Evolutionary conservation across 176 grass and related monocot genomes (phyloP).

Genomic region (Musa beccarii): DNA sequence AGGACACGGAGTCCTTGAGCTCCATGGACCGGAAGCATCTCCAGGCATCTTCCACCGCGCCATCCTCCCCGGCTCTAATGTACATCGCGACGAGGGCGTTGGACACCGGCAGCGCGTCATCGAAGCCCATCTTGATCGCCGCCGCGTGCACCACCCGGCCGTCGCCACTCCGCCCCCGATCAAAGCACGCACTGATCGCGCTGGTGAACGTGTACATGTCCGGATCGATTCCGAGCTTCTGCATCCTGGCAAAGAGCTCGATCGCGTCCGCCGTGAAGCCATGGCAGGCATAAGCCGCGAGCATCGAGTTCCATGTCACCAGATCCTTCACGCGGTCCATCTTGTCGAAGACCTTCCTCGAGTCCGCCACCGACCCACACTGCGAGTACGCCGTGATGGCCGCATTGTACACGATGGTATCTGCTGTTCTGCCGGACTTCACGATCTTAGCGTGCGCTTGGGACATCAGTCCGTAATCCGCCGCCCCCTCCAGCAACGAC

Average conservation of each 20-base stretch:
- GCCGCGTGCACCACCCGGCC: slow-evolving; percentile 38
- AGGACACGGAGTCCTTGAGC: slow-evolving; percentile 40
- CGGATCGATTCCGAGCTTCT: slow-evolving; percentile 11
- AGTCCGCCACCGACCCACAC: slow-evolving; percentile 26
- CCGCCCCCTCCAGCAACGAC: background rate
- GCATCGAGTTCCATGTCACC: slow-evolving; percentile 66
- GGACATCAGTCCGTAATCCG: slow-evolving; percentile 18
- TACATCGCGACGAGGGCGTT: slow-evolving; percentile 64
- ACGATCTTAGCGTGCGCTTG: slow-evolving; percentile 45
- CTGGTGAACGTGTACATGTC: slow-evolving; percentile 66
- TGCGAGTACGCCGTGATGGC: slow-evolving; percentile 40
- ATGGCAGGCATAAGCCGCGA: slow-evolving; percentile 37
- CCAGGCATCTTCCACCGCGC: slow-evolving; percentile 45
- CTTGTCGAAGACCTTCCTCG: slow-evolving; percentile 47
- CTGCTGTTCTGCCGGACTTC: slow-evolving; percentile 28
- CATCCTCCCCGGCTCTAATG: slow-evolving; percentile 18
- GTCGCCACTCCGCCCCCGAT: slow-evolving; percentile 3
- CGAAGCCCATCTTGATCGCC: slow-evolving; percentile 34
- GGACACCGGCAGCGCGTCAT: slow-evolving; percentile 30
- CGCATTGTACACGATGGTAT: slow-evolving; percentile 36
- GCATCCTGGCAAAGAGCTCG: slow-evolving; percentile 34
- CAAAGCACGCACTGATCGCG: slow-evolving; percentile 34
- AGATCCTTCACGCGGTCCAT: slow-evolving; percentile 35
- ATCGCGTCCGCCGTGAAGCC: slow-evolving; percentile 18
- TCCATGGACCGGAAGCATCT: slow-evolving; percentile 36